Evolutionary conservation across 768 basidiomycete genomes (phyloP), one percentile per base, ranked within the genome.

Genomic region (Serpula lacrymans): DNA sequence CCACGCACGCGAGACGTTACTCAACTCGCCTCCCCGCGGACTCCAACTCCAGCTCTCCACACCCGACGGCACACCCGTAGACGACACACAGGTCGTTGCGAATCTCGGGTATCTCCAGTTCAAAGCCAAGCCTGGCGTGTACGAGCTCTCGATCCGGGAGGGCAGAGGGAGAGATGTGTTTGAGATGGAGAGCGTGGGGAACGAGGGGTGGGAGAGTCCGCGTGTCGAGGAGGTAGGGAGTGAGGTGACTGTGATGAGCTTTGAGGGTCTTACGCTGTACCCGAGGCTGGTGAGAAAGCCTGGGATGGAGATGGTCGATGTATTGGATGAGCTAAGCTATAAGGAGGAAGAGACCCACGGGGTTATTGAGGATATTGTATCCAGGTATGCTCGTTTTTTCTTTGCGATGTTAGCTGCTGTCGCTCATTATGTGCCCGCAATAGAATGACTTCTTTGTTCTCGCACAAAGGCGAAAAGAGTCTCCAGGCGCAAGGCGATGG

Each of bases 21-120:
- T 78, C 2, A 75, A 78, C 29, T 67, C 69, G 5, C 84, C 93
- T 4, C 92, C 96, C 0, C 80, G 94, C 10, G 96, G 96, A 5
- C 70, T 97, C 2, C 95, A 98, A 51, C 75, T 99, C 2, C 85
- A 96, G 54, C 77, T 99, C 1, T 68, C 77, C 3, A 67, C 63
- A 10, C 64, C 74, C 4, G 57, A 68, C 37, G 55, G 52, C 8
- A 58, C 47, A 2, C 55, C 67, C 2, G 69, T 94, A 11, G 89
- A 87, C 6, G 93, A 96, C 51, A 98, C 96, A 0, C 86, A 82
- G 43, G 84, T 98, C 27, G 89, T 96, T 40, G 91, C 87, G 4
- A 99, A 98, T 57, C 69, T 98, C 5, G 96, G 96, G 2, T 99
- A 99, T 62, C 67, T 97, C 40, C 96, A 99, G 57, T 93, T 98